phyloP scores from a whole-genome alignment of 2,329 filamentous ascomycete species.

The Phaeoacremonium minimum region DNA sequence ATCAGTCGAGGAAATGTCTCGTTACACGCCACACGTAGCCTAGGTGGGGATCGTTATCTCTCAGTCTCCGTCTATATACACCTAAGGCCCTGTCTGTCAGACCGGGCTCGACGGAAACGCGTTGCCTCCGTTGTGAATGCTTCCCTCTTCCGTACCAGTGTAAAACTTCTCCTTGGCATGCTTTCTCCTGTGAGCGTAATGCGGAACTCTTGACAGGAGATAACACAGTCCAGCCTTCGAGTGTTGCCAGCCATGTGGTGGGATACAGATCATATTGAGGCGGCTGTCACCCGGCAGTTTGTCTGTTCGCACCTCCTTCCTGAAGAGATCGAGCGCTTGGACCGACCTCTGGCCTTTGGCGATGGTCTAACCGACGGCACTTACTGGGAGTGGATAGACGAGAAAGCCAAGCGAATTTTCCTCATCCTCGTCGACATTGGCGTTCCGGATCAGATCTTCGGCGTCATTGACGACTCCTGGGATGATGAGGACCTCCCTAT shows the following conservation, averaged over 20 bases:
- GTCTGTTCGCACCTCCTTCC: conserved; percentile 61
- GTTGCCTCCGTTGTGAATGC: background rate
- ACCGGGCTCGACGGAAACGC: no score
- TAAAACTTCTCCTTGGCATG: background rate
- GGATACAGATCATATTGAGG: conserved; percentile 65
- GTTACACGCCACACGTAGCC: background rate
- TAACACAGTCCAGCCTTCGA: background rate
- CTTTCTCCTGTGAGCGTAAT: background rate
- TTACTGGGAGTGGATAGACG: conserved; percentile 74
- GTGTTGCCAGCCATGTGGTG: conserved; percentile 59
- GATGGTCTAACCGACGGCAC: conserved; percentile 67
- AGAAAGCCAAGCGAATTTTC: conserved; percentile 66
- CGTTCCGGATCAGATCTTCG: conserved; percentile 70
- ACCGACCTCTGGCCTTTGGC: conserved; percentile 62
- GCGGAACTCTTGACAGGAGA: background rate
- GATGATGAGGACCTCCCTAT: conserved; percentile 73
- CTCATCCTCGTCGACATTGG: conserved; percentile 67
- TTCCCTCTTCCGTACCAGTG: background rate
- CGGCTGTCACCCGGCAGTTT: conserved; percentile 64
- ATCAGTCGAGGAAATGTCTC: no score
- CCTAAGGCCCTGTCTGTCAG: no score
- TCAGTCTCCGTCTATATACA: no score
- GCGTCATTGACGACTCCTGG: conserved; percentile 71
- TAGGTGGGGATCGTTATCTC: no score
- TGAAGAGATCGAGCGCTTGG: conserved; percentile 58